Percentiles rank a stretch among this genome's conserved stretches.
These are phyloP conservation scores for Cladophialophora immunda DNA, from an alignment of 2,329 filamentous ascomycete genomes.

Conservation along the genomic window DNA sequence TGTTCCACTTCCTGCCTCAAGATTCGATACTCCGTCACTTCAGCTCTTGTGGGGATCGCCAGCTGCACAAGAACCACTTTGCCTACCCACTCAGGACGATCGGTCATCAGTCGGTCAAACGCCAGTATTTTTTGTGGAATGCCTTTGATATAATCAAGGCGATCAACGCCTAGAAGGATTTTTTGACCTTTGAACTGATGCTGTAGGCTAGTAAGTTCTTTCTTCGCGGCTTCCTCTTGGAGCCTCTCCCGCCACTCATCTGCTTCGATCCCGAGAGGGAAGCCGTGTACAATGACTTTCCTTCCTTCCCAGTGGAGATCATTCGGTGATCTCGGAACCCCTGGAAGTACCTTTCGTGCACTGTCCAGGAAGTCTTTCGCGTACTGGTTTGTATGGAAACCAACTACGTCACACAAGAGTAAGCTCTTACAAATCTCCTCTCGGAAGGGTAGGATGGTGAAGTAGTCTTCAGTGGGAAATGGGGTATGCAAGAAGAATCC, in stretches of 20 bases:
- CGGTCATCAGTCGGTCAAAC: slow-evolving; percentile 88
- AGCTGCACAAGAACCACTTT: slow-evolving; percentile 94
- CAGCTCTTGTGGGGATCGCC: slow-evolving; percentile 81
- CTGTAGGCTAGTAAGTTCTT: slow-evolving; percentile 79
- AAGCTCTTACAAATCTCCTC: slow-evolving; percentile 83
- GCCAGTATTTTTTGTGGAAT: slow-evolving; percentile 94
- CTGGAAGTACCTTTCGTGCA: slow-evolving; percentile 80
- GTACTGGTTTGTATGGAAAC: slow-evolving; percentile 98
- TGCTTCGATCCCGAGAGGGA: slow-evolving; percentile 94
- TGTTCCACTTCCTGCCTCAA: slow-evolving; percentile 90
- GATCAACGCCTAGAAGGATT: slow-evolving; percentile 90
- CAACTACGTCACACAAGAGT: slow-evolving; percentile 86
- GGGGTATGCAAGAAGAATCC: slow-evolving; percentile 96
- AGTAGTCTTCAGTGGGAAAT: slow-evolving; percentile 92
- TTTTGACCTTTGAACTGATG: slow-evolving; percentile 89
- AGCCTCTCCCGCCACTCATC: slow-evolving; percentile 89
- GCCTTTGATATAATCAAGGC: slow-evolving; percentile 96
- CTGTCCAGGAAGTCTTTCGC: slow-evolving; percentile 89
- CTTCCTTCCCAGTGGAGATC: slow-evolving; percentile 85
- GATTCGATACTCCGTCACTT: slow-evolving; percentile 96
- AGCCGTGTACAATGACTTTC: slow-evolving; percentile 84
- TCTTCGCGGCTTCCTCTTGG: slow-evolving; percentile 77
- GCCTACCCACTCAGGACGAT: slow-evolving; percentile 91
- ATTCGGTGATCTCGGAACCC: slow-evolving; percentile 62
- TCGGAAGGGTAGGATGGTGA: slow-evolving; percentile 86